phyloP scores from a whole-genome alignment of 805 yeast species.

The Zygoascus flipseniorum region DNA sequence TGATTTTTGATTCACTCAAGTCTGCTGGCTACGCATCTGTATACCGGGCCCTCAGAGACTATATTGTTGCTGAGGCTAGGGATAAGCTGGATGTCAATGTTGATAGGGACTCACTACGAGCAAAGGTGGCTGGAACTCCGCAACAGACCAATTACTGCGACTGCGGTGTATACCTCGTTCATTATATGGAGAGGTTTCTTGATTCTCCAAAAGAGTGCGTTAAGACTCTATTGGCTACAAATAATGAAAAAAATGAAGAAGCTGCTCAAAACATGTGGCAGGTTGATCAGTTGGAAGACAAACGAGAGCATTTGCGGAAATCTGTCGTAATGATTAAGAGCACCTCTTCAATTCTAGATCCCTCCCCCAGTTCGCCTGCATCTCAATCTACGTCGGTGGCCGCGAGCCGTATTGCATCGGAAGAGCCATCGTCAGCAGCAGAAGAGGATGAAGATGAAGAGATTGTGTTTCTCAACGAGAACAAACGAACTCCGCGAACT shows the following conservation, averaged over 20 bases:
- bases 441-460: neutral
- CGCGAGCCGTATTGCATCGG: neutral
- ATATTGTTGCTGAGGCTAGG: slow-evolving; percentile 58
- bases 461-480: neutral
- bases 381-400: neutral
- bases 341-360: neutral
- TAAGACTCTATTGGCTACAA: slow-evolving; percentile 7
- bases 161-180: slow-evolving; percentile 88
- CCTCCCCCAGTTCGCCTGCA: neutral
- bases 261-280: slow-evolving; percentile 3
- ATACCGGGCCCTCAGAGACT: slow-evolving; percentile 43
- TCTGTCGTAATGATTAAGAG: neutral
- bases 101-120: slow-evolving; percentile 38
- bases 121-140: slow-evolving; percentile 55
- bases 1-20: slow-evolving; percentile 69
- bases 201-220: slow-evolving; percentile 21
- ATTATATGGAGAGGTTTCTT: slow-evolving; percentile 30
- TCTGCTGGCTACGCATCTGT: slow-evolving; percentile 8
- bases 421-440: neutral
- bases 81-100: slow-evolving; percentile 49
- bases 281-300: neutral
- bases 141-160: slow-evolving; percentile 83
- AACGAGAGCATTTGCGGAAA: neutral
- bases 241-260: slow-evolving; percentile 2
- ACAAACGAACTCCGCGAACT: neutral